A percentile compares a stretch with the other conserved stretches of the same genome.
Evolutionary conservation across 441 rosid genomes (phyloP).

Genomic region (Erysimum pusillum): DNA sequence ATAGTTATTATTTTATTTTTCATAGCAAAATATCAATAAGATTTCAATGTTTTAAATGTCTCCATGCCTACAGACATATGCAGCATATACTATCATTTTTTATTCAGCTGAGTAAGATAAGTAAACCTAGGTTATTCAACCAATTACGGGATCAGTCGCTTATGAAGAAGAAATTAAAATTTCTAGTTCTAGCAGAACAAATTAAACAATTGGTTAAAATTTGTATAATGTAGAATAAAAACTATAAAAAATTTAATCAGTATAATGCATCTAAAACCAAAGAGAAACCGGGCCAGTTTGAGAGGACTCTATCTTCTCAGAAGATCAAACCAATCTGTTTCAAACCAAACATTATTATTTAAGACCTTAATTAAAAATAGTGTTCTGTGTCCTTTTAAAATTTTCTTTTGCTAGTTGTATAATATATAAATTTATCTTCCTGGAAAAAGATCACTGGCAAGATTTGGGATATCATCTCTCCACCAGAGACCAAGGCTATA

Average conservation of each 20-base stretch:
- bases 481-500: conserved; percentile 6
- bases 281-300: too few species aligned
- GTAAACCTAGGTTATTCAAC: neutral
- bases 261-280: too few species aligned
- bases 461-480: conserved; percentile 29
- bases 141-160: neutral
- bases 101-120: neutral
- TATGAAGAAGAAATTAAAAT: too few species aligned
- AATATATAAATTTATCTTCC: neutral
- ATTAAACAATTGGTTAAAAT: too few species aligned
- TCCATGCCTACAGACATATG: neutral
- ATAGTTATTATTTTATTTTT: neutral
- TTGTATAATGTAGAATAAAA: too few species aligned
- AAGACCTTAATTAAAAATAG: neutral
- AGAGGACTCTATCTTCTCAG: neutral
- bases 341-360: neutral
- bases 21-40: neutral
- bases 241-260: too few species aligned
- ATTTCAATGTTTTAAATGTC: conserved; percentile 6
- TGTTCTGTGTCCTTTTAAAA: neutral
- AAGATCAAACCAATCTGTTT: neutral
- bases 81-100: too few species aligned
- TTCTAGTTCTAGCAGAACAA: too few species aligned
- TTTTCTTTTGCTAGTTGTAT: conserved; percentile 25
- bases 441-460: conserved; percentile 29